phyloP scores from a whole-genome alignment of 495 filamentous ascomycete genomes.

The Penicillium crystallinum region DNA sequence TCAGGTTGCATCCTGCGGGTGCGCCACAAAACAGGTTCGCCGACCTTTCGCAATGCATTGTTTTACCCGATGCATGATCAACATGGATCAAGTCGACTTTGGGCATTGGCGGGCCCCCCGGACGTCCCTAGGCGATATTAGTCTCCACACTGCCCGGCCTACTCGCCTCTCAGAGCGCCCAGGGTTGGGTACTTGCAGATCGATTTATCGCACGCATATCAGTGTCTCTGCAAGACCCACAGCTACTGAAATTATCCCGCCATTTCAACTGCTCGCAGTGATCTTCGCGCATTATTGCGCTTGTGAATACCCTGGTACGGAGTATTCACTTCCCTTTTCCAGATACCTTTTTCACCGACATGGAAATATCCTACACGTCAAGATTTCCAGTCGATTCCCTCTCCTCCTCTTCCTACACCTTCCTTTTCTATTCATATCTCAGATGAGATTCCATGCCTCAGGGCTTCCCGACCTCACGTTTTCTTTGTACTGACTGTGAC shows the following conservation, averaged over 20 bases:
- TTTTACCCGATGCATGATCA: slow-evolving; percentile 8
- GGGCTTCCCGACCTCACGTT: not conserved
- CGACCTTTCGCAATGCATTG: slow-evolving; percentile 6
- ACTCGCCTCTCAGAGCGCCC: not conserved
- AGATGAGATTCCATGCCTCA: not conserved
- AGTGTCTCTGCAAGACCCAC: not conserved
- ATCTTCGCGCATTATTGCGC: not conserved
- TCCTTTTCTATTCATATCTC: not conserved
- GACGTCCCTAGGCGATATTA: slow-evolving; percentile 14
- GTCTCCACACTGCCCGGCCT: slow-evolving; percentile 9
- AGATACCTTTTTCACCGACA: slow-evolving; percentile 5
- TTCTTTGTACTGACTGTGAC: slow-evolving; percentile 7
- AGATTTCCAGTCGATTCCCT: not conserved
- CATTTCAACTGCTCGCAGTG: not conserved
- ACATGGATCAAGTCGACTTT: slow-evolving; percentile 4
- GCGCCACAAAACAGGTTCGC: slow-evolving; percentile 17
- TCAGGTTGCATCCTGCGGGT: slow-evolving; percentile 22
- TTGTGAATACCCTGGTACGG: slow-evolving; percentile 1
- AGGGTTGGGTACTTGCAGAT: not conserved
- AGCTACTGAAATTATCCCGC: not conserved
- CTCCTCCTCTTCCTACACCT: no score
- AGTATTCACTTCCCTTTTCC: slow-evolving; percentile 1
- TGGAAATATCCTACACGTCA: not conserved
- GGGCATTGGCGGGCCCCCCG: slow-evolving; percentile 5
- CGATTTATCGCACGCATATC: not conserved